A percentile compares a stretch with the other conserved stretches of the same genome.
phyloP scores from a whole-genome alignment of 257 asterid genomes.

The Scutellaria barbata region DNA sequence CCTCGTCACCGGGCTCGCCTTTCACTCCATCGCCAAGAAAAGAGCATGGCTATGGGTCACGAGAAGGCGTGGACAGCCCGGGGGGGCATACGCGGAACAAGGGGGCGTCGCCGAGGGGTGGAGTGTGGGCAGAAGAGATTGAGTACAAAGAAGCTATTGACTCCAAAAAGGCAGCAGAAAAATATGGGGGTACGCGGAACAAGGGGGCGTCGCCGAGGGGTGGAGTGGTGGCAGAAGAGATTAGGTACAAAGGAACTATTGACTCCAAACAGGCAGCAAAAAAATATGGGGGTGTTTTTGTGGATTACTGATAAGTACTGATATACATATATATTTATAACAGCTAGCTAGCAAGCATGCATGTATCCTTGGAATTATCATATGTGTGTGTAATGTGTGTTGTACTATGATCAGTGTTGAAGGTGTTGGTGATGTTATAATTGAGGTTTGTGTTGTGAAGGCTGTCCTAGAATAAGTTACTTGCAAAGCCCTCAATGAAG shows the following conservation, averaged over 20 bases:
- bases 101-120: constrained; percentile 1
- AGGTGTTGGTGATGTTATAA: too few species aligned
- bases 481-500: not conserved
- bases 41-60: constrained; percentile 3
- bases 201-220: constrained; percentile 13
- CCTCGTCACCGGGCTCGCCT: not conserved
- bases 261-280: constrained; percentile 42
- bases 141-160: constrained; percentile 30
- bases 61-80: constrained; percentile 26
- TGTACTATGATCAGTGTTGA: not conserved
- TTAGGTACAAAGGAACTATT: constrained; percentile 13
- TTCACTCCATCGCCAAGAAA: constrained; percentile 15
- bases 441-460: not conserved
- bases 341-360: not conserved
- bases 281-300: constrained; percentile 42
- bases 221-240: not conserved
- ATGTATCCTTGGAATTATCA: not conserved
- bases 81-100: constrained; percentile 37
- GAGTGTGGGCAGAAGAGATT: not conserved
- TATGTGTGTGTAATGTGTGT: not conserved
- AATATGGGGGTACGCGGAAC: constrained; percentile 29
- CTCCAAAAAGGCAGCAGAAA: constrained; percentile 37
- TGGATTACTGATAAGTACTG: constrained; percentile 15
- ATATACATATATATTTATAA: not conserved
- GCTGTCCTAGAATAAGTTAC: constrained; percentile 24